A percentile compares a stretch with the other conserved stretches of the same genome.
phyloP scores from a whole-genome alignment of 2,329 filamentous ascomycete genomes.

The Beauveria sp. region DNA sequence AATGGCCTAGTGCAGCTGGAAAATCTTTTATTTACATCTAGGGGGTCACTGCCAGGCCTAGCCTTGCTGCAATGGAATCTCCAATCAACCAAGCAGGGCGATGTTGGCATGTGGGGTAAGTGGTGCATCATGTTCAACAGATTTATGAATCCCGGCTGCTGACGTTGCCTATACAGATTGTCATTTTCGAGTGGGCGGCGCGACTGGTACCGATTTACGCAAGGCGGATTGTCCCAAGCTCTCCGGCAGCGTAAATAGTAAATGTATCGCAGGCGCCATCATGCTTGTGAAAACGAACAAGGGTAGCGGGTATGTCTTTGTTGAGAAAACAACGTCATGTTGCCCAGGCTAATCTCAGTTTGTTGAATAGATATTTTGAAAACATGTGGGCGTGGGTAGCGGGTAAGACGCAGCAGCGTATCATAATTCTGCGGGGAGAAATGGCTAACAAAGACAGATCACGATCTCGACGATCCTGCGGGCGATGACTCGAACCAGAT shows the following conservation, averaged over 20 bases:
- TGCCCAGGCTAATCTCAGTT: too few relatives aligned
- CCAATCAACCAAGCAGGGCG: background rate
- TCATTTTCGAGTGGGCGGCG: background rate
- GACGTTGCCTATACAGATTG: background rate
- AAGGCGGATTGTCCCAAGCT: background rate
- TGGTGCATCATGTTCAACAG: too few relatives aligned
- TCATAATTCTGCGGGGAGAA: too few relatives aligned
- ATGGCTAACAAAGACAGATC: slow-evolving; percentile 26
- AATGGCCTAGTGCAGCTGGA: background rate
- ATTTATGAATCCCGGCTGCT: background rate
- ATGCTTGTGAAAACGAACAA: background rate
- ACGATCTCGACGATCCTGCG: slow-evolving; percentile 42
- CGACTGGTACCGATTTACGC: background rate
- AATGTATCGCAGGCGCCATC: background rate
- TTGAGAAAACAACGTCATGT: background rate
- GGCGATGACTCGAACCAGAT: slow-evolving; percentile 35
- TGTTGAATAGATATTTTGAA: background rate
- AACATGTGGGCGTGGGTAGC: background rate
- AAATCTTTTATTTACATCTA: background rate
- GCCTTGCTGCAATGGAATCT: background rate
- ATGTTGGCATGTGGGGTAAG: background rate
- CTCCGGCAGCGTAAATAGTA: background rate
- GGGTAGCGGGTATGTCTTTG: too few relatives aligned
- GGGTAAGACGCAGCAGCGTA: background rate
- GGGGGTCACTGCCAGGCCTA: background rate